Percentiles rank a stretch among this genome's conserved stretches.
These are phyloP conservation scores for Penicillium malachiteum DNA, from an alignment of 495 filamentous ascomycete species.

Conservation along the genomic window DNA sequence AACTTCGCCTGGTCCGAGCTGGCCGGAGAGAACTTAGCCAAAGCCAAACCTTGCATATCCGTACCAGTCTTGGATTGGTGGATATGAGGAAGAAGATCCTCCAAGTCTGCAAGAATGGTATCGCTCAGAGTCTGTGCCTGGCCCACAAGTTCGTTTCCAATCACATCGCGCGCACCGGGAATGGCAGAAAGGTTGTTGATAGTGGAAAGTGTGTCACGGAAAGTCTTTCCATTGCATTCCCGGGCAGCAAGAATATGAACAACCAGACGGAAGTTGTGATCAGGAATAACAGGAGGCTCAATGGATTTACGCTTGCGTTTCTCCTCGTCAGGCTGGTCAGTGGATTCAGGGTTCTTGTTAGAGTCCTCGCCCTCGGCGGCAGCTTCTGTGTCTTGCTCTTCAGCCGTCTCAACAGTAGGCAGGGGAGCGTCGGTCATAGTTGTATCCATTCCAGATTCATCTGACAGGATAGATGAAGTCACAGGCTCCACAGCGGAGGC, in stretches of 20 bases:
- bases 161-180: slow-evolving; percentile 83
- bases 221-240: slow-evolving; percentile 95
- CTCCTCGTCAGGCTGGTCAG: slow-evolving; percentile 52
- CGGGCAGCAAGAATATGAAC: slow-evolving; percentile 94
- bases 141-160: slow-evolving; percentile 83
- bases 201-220: slow-evolving; percentile 91
- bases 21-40: slow-evolving; percentile 92
- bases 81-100: slow-evolving; percentile 85
- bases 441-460: slow-evolving; percentile 34
- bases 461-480: slow-evolving; percentile 22
- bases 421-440: slow-evolving; percentile 44
- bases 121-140: slow-evolving; percentile 83
- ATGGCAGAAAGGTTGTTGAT: slow-evolving; percentile 97
- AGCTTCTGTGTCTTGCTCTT: slow-evolving; percentile 25
- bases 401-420: slow-evolving; percentile 32
- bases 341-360: slow-evolving; percentile 31
- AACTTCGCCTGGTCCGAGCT: slow-evolving; percentile 95
- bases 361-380: slow-evolving; percentile 26
- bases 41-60: slow-evolving; percentile 89
- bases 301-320: slow-evolving; percentile 72
- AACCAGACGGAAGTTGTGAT: slow-evolving; percentile 85
- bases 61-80: slow-evolving; percentile 82
- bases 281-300: slow-evolving; percentile 82
- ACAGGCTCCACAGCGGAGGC: slow-evolving; percentile 24
- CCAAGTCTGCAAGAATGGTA: slow-evolving; percentile 78